Evolutionary conservation across 1,284 basidiomycete species (phyloP), one percentile per base, ranked within the genome.

Genomic region (Cronartium quercuum): DNA sequence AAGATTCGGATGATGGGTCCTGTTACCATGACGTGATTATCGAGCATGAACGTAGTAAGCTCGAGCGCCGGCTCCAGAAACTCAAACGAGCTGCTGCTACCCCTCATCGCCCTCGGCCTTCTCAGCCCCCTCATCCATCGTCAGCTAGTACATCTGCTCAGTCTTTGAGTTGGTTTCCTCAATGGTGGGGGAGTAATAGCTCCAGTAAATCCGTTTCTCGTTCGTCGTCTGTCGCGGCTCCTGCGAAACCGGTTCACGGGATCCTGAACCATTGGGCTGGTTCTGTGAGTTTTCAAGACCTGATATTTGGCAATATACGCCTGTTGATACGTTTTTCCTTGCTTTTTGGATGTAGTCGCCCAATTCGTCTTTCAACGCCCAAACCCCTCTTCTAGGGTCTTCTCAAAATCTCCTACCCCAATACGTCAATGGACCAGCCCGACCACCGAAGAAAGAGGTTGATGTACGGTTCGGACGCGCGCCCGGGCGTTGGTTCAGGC

Each of bases 11-110:
- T 47, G 64, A 74, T 61, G 70, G 64, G 41, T 66, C 63, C 13
- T 74, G 70, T 61, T 74, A 74, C 61, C 70, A 74, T 57, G 64
- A 74, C 38, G 63, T 74, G 1, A 60, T 74, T 29, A 38, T 74
- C 3, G 70, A 74, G 63, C 70, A 74, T 44, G 64, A 74, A 24
- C 63, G 70, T 29, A 66, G 65, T 15, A 74, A 74, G 21, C 35
- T 74, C n/a, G 64, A 74, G 37, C 63, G 70, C 34, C 63, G 63
- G 38, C 65, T 68, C 6, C 57, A 68, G 38, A 68, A 68, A 68
- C 21, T 74, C n/a, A 10, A 24, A 15, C 47, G 40, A 34, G 55
- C 37, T 58, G 38, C 15, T 65, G 24, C 21, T n/a, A 64, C 29
- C 13, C 29, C 15, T 51, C 40, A 21, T 15, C 47, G 12, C 4